phyloP scores from a whole-genome alignment of 257 asterid genomes.

The Leptodermis oblonga region DNA sequence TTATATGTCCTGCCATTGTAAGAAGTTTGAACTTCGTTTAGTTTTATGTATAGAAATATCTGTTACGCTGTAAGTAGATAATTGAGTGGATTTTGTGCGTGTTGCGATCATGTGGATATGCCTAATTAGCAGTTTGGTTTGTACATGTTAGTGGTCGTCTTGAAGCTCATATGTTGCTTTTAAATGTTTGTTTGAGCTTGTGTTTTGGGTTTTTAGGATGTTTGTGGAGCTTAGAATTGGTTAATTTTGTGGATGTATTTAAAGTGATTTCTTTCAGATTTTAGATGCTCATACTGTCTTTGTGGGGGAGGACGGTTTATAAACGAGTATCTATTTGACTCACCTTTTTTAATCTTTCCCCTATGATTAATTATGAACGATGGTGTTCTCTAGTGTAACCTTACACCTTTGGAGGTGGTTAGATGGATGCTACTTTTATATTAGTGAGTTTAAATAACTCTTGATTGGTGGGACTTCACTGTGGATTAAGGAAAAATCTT shows the following conservation, averaged over 20 bases:
- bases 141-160: neutral
- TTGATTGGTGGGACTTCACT: neutral
- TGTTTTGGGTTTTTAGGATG: neutral
- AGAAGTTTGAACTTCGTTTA: neutral
- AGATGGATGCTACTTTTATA: neutral
- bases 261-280: neutral
- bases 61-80: too few species aligned
- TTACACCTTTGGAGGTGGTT: neutral
- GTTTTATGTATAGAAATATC: neutral
- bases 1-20: neutral
- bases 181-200: neutral
- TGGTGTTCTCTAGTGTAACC: neutral
- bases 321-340: neutral
- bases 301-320: neutral
- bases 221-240: neutral
- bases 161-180: slow-evolving; percentile 5
- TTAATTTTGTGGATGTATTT: neutral
- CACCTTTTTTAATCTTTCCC: neutral
- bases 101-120: neutral
- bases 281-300: neutral
- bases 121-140: neutral
- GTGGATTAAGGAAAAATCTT: neutral
- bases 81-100: neutral
- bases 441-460: neutral
- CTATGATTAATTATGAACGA: neutral